A percentile compares a stretch with the other conserved stretches of the same genome.
phyloP scores from a whole-genome alignment of 1,139 yeast species.

The Saccharomyces hybrid region DNA sequence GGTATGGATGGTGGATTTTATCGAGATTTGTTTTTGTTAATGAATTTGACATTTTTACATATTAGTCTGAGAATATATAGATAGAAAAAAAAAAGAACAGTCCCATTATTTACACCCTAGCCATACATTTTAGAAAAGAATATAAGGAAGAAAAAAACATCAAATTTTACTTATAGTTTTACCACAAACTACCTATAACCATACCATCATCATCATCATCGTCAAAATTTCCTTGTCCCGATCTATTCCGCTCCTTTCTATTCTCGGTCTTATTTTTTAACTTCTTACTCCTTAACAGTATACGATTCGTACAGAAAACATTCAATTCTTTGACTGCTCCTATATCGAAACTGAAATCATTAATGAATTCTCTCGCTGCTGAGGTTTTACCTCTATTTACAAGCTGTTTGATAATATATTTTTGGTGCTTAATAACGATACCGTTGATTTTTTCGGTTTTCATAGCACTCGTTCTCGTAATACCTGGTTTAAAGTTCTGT shows the following conservation, averaged over 20 bases:
- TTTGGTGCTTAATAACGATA: background rate
- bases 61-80: background rate
- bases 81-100: background rate
- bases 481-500: conserved; percentile 4
- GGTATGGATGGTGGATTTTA: conserved; percentile 78
- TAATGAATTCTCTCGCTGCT: background rate
- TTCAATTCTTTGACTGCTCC: background rate
- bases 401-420: background rate
- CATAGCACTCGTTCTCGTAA: conserved; percentile 4
- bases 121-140: background rate
- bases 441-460: background rate
- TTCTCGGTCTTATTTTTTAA: conserved; percentile 10
- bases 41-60: conserved; percentile 39
- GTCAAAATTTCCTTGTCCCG: conserved; percentile 26
- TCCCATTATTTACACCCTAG: background rate
- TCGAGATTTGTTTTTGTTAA: conserved; percentile 62
- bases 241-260: conserved; percentile 9
- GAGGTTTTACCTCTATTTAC: background rate
- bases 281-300: conserved; percentile 1
- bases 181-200: conserved; percentile 32
- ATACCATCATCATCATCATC: conserved; percentile 35
- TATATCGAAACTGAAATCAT: background rate
- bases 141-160: background rate
- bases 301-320: background rate
- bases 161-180: background rate